Base-by-base conservation (phyloP, 2,329 filamentous ascomycete species). In the Scolecobasidium constrictum region DNA sequence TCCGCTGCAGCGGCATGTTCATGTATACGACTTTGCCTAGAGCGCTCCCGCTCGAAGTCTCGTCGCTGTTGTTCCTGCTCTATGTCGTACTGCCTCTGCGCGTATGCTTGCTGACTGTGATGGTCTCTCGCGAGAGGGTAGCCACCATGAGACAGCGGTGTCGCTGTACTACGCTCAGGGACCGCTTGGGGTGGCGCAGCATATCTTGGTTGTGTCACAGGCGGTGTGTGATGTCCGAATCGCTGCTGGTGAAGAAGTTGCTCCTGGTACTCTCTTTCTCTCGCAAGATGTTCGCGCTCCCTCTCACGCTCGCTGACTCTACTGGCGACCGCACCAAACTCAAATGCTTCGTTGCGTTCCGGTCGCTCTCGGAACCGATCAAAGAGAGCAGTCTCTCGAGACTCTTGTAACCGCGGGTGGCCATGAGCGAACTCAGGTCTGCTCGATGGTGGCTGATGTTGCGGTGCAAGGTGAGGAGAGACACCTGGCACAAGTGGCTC, bases 201-300 rank as follows among this genome's bases (percentile, higher is more conserved):
- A 21, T 36, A 42, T 36, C 33, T 26, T 20, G 40, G n/a, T n/a
- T 42, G 31, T 7, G 13, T 22, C 4, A 36, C 17, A 22, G 40
- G 40, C n/a, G 40, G 33, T 13, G 40, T 42, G 11, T 42, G 40
- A 22, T 42, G 33, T 16, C 33, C 40, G 22, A 16, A 36, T n/a
- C 17, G 33, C 13, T 21, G 28, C 5, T 20, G 40, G 11, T 36
- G 34, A 9, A 18, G 7, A 11, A 36, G 9, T n/a, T 31, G 26
- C n/a, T 31, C 26, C 26, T 31, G 26, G n/a, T 31, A 31, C 26
- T 31, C 26, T 31, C 26, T 31, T n/a, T 31, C 26, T n/a, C 26
- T 31, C 26, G n/a, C 7, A 9, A n/a, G 9, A 9, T 31, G 26
- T 31, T 31, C 26, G 7, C 26, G 26, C n/a, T 31, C 26, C n/a